phyloP scores from a whole-genome alignment of 352 stramenopile genomes.

The Pelagophyceae sp. region DNA sequence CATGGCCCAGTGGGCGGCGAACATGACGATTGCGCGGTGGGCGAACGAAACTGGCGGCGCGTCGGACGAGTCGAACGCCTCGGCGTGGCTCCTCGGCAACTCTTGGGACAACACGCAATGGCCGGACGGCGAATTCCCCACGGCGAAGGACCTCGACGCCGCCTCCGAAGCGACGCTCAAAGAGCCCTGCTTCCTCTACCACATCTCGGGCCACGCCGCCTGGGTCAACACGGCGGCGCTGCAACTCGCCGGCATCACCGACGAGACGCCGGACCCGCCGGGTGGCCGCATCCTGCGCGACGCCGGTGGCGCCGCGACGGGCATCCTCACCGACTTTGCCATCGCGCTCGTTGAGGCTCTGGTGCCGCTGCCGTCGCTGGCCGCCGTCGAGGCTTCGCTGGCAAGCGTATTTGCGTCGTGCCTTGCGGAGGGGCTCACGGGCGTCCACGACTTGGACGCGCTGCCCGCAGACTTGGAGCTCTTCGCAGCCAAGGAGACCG shows the following conservation, averaged over 20 bases:
- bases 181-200: background rate
- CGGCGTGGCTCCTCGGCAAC: background rate
- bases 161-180: too few relatives aligned
- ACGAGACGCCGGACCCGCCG: background rate
- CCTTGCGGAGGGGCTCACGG: background rate
- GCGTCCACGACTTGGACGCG: background rate
- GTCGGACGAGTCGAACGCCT: too few relatives aligned
- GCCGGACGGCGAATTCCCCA: background rate
- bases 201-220: background rate
- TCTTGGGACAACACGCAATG: background rate
- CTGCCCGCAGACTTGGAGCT: background rate
- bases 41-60: too few relatives aligned
- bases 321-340: background rate
- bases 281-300: background rate
- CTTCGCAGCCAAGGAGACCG: background rate
- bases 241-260: background rate
- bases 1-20: background rate
- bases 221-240: background rate
- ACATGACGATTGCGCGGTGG: too few relatives aligned
- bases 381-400: background rate
- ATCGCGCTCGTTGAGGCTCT: background rate
- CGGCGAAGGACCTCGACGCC: background rate
- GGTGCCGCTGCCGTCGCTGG: background rate
- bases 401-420: too few relatives aligned
- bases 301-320: background rate